Percentiles rank a stretch among this genome's conserved stretches.
Evolutionary conservation across 768 basidiomycete genomes (phyloP).

Genomic region (Brasilioporus rufonigricans): DNA sequence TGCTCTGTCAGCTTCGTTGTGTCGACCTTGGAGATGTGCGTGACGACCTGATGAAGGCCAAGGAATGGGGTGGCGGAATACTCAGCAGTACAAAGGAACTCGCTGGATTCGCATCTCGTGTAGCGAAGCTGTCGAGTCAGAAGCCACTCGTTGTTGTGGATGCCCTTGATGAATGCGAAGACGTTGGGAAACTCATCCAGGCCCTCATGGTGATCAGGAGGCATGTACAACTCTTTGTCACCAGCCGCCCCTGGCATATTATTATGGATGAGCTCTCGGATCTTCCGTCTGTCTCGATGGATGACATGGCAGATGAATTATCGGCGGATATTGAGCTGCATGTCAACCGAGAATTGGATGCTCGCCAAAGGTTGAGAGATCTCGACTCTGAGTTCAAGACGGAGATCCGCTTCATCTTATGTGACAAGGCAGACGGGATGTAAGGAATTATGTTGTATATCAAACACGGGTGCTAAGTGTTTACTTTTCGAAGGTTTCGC

Average conservation of each 20-base stretch:
- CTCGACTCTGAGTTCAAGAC: not conserved
- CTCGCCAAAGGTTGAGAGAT: not conserved
- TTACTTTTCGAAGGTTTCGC: no score
- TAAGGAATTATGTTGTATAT: no score
- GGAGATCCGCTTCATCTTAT: not conserved
- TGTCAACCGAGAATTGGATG: not conserved
- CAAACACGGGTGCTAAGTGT: no score
- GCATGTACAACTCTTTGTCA: not conserved
- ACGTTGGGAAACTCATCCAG: not conserved
- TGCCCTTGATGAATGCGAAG: constrained; percentile 5
- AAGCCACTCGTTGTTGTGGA: not conserved
- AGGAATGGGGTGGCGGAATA: not conserved
- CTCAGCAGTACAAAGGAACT: not conserved
- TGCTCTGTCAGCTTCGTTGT: not conserved
- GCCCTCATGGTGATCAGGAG: not conserved
- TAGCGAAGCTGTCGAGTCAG: not conserved
- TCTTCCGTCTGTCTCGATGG: not conserved
- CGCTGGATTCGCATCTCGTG: not conserved
- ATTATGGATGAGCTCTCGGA: not conserved
- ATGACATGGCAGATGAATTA: not conserved
- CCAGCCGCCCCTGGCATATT: not conserved
- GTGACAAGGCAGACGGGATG: not conserved
- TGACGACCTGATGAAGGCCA: no score
- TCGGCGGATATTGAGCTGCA: not conserved
- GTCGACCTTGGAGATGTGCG: no score